These are phyloP conservation scores for Silene uniflora DNA, from an alignment of 148 eudicot genomes.

Conservation along the genomic window DNA sequence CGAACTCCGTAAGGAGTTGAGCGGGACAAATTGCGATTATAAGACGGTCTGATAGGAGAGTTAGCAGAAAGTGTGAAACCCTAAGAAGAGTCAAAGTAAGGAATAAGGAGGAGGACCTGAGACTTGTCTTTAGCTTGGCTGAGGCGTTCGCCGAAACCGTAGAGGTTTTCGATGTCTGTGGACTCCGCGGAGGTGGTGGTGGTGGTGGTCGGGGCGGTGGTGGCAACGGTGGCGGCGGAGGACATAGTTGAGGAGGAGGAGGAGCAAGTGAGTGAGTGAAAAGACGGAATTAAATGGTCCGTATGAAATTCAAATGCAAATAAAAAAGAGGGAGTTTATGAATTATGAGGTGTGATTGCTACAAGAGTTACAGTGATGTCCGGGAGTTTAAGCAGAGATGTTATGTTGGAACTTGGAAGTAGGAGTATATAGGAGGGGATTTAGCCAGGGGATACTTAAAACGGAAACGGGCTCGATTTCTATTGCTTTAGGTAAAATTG, in stretches of 20 bases:
- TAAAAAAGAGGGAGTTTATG: constrained; percentile 14
- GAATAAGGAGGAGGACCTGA: constrained; percentile 40
- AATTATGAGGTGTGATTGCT: too few species aligned
- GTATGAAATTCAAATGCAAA: neutral
- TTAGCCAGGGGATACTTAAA: too few species aligned
- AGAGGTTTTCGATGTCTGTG: constrained; percentile 73
- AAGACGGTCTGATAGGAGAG: neutral
- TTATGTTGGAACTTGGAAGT: too few species aligned
- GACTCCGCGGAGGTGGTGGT: constrained; percentile 38
- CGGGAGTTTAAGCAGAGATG: too few species aligned
- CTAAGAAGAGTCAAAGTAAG: neutral
- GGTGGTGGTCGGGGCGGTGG: constrained; percentile 21
- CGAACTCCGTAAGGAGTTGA: too few species aligned
- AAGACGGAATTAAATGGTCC: neutral
- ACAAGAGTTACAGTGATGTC: too few species aligned
- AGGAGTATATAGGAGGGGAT: too few species aligned
- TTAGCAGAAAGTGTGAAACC: too few species aligned
- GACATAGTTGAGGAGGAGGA: constrained; percentile 42
- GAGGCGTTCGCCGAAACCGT: constrained; percentile 84
- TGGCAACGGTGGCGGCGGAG: constrained; percentile 35
- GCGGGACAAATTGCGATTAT: too few species aligned
- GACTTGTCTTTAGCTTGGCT: constrained; percentile 89
- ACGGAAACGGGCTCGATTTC: too few species aligned
- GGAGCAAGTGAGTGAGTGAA: neutral
- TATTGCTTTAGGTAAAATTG: too few species aligned